Conservation (phyloP, 1,139 yeast genomes). For the Debaryomyces psychrophilus region DNA sequence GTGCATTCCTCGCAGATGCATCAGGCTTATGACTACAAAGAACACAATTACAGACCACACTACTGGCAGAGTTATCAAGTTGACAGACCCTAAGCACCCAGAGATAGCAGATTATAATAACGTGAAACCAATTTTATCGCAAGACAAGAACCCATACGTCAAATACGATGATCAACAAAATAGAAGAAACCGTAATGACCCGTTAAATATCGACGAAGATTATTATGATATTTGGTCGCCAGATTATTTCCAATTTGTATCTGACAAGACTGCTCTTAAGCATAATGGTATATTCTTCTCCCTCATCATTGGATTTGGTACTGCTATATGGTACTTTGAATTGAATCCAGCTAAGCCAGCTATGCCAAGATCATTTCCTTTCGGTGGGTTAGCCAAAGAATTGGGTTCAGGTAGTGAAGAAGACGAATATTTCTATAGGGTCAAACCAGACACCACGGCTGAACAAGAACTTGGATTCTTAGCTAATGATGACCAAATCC, state of each 20-base stretch:
- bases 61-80: conserved; percentile 44
- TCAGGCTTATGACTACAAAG: conserved; percentile 38
- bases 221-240: conserved; percentile 87
- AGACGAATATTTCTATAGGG: conserved; percentile 49
- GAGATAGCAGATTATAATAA: conserved; percentile 51
- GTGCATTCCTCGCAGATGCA: conserved; percentile 16
- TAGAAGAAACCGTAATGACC: conserved; percentile 77
- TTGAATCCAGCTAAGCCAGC: conserved; percentile 78
- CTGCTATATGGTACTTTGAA: conserved; percentile 55
- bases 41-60: conserved; percentile 46
- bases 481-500: conserved; percentile 33
- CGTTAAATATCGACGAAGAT: conserved; percentile 72
- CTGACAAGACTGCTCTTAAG: conserved; percentile 63
- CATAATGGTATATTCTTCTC: conserved; percentile 58
- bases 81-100: conserved; percentile 49
- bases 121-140: conserved; percentile 54
- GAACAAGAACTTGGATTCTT: conserved; percentile 45
- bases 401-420: conserved; percentile 65
- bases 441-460: conserved; percentile 45
- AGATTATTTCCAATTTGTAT: conserved; percentile 65
- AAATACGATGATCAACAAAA: conserved; percentile 82
- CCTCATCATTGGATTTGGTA: conserved; percentile 56
- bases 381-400: conserved; percentile 72
- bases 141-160: conserved; percentile 66
- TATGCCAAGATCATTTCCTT: conserved; percentile 75